Base-by-base conservation (phyloP, 2,329 filamentous ascomycete species). In the Elsinoe australis region DNA sequence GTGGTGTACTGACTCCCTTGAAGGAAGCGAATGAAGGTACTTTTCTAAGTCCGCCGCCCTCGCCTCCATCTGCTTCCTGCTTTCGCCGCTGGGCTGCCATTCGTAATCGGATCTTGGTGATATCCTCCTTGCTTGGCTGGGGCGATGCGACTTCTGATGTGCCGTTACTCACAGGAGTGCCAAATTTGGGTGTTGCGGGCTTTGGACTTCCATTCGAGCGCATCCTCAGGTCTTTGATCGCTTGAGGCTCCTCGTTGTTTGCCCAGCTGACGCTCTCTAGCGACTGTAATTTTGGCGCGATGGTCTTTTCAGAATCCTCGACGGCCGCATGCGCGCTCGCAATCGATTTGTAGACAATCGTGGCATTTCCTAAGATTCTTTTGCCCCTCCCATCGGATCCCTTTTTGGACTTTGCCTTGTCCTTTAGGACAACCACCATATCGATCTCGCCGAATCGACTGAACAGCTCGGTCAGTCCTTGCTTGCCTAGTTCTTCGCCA, bases 261-360 rank as follows among this genome's bases (percentile, higher is more conserved):
- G 73, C 74, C 75, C 75, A 78, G 29, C 59, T 62, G 1, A 78
- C 71, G 5, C 68, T 73, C 15, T 77, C 72, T n/a, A 79, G 66
- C 8, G 64, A 50, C 5, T 67, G 63, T 63, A 70, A 74, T 28
- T 72, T 70, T 2, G 56, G 56, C 29, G 65, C 66, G n/a, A 57
- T 34, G 33, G 62, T 59, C 19, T 67, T 69, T 48, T 66, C 64
- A 46, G 67, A 68, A 53, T 79, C 75, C 33, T 70, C 57, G 2
- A 80, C 72, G 6, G 76, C 76, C 3, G 74, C 68, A 56, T 79
- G 73, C 1, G 78, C 76, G 47, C 73, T 70, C 39, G 79, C 74
- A 28, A 81, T 70, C 3, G 76, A 78, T 3, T 66, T 63, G 60
- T 74, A 82, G 10, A 80, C 69, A 10, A 82, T 63, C 36, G 79